Conservation (phyloP, 257 asterid species). For the Oldenlandia corymbosa region DNA sequence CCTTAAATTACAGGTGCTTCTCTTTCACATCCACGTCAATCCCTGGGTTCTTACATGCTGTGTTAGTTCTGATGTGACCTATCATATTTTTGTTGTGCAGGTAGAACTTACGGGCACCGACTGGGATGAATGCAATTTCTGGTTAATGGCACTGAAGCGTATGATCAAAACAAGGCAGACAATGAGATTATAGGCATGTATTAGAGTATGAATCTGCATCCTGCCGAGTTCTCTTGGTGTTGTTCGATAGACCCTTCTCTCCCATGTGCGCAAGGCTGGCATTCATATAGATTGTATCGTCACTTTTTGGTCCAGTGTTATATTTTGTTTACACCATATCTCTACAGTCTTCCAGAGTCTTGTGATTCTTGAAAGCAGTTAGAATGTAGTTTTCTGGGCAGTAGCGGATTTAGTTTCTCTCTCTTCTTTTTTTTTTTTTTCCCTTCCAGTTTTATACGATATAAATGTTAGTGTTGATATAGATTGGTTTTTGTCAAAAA, state of each 20-base stretch:
- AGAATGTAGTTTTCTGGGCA: constrained; percentile 31
- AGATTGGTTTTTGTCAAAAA: constrained; percentile 18
- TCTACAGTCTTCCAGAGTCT: constrained; percentile 20
- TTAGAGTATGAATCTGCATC: constrained; percentile 4
- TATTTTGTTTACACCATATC: constrained; percentile 13
- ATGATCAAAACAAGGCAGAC: constrained; percentile 87
- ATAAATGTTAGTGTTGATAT: constrained; percentile 30
- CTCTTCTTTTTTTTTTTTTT: constrained; percentile 10
- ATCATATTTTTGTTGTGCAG: constrained; percentile 32
- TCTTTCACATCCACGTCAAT: background rate
- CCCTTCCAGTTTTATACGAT: constrained; percentile 22
- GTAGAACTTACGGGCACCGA: constrained; percentile 87
- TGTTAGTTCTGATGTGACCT: constrained; percentile 1
- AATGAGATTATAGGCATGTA: constrained; percentile 35
- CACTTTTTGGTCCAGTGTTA: constrained; percentile 19
- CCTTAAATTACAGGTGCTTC: constrained; percentile 81
- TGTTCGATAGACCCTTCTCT: constrained; percentile 19
- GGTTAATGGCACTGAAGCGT: constrained; percentile 84
- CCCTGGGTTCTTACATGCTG: background rate
- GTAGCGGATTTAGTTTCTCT: constrained; percentile 26
- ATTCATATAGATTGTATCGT: constrained; percentile 28
- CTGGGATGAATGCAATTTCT: constrained; percentile 98
- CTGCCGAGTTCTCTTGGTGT: constrained; percentile 12
- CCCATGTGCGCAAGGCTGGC: constrained; percentile 41
- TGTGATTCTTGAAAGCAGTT: constrained; percentile 33